Evolutionary conservation across 2,329 filamentous ascomycete genomes (phyloP).

Genomic region (Fulvia fulva): DNA sequence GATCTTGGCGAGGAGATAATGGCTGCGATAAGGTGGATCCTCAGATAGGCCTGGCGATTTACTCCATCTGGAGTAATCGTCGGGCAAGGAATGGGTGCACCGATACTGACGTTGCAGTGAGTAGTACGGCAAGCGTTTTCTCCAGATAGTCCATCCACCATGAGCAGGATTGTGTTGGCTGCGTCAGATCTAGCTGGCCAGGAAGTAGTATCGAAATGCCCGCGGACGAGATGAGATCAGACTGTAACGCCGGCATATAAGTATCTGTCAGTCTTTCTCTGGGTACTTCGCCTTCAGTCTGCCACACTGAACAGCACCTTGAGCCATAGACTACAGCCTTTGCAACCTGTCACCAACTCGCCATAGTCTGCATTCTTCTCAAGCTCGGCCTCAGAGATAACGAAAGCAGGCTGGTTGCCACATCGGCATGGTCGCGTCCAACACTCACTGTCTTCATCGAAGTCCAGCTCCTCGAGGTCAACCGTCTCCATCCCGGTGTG

Average conservation of each 20-base stretch:
- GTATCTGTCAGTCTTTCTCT: not conserved
- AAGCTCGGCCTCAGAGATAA: conserved; percentile 53
- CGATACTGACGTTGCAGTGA: too few species aligned
- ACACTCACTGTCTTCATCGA: conserved; percentile 34
- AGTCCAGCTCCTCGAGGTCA: conserved; percentile 54
- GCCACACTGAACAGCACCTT: conserved; percentile 57
- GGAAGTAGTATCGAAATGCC: too few species aligned
- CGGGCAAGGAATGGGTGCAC: not conserved
- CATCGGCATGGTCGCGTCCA: conserved; percentile 58
- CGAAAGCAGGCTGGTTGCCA: conserved; percentile 54
- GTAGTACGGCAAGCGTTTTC: too few species aligned
- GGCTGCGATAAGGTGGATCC: not conserved
- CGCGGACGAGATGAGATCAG: too few species aligned
- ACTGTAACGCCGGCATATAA: too few species aligned
- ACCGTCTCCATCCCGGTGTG: conserved; percentile 52
- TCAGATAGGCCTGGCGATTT: not conserved
- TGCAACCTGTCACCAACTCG: conserved; percentile 58
- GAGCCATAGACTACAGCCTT: conserved; percentile 61
- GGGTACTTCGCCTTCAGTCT: conserved; percentile 27
- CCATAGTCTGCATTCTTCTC: conserved; percentile 48
- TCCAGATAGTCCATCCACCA: too few species aligned
- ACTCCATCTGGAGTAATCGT: not conserved
- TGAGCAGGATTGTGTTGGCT: too few species aligned
- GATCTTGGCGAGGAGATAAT: not conserved
- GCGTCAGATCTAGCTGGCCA: too few species aligned